Evolutionary conservation across 805 yeast species (phyloP).

Genomic region (Huiozyma sinensis): DNA sequence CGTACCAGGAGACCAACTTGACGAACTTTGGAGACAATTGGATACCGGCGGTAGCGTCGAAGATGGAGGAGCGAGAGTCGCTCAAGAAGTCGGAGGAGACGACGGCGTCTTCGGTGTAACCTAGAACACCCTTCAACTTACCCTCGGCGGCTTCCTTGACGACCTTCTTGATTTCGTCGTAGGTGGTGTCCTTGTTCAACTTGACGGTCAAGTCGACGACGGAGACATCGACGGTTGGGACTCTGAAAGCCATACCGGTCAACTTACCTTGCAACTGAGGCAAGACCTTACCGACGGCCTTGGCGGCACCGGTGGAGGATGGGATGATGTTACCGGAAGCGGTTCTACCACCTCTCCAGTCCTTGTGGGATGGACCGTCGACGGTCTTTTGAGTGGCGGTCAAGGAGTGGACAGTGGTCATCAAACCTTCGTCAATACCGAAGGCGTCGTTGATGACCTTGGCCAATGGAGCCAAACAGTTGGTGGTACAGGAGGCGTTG

Average conservation of each 20-base stretch:
- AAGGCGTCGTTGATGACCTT: slow-evolving; percentile 55
- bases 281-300: slow-evolving; percentile 66
- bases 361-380: slow-evolving; percentile 70
- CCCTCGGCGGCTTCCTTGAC: slow-evolving; percentile 52
- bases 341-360: slow-evolving; percentile 75
- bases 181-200: slow-evolving; percentile 46
- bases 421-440: slow-evolving; percentile 64
- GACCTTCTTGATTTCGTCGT: slow-evolving; percentile 53
- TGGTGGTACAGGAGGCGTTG: slow-evolving; percentile 66
- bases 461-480: slow-evolving; percentile 67
- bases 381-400: slow-evolving; percentile 67
- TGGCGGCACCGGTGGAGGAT: slow-evolving; percentile 69
- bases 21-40: slow-evolving; percentile 60
- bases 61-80: slow-evolving; percentile 53
- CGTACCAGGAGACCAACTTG: slow-evolving; percentile 64
- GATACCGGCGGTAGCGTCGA: slow-evolving; percentile 62
- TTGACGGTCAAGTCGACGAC: slow-evolving; percentile 63
- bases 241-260: slow-evolving; percentile 67
- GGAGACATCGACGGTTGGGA: slow-evolving; percentile 64
- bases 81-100: slow-evolving; percentile 61
- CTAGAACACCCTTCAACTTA: slow-evolving; percentile 49
- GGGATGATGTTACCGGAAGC: slow-evolving; percentile 69
- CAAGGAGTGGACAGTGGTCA: slow-evolving; percentile 66
- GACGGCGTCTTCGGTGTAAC: slow-evolving; percentile 63
- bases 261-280: slow-evolving; percentile 63